Base-by-base conservation (phyloP, 1,284 basidiomycete genomes). In the Termitomyces sp. region DNA sequence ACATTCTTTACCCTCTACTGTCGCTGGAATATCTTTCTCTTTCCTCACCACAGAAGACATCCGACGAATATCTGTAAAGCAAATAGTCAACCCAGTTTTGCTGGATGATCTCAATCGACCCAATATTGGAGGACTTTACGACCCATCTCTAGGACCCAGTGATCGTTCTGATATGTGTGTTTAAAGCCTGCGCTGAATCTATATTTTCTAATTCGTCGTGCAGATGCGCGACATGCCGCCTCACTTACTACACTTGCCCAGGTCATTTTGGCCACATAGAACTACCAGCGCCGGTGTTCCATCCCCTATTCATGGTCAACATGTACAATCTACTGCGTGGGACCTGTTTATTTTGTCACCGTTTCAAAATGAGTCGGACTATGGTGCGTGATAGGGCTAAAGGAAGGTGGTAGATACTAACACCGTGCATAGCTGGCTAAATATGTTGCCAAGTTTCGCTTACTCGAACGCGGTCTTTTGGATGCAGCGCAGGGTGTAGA, bases 221-320 rank as follows among this genome's bases (percentile, higher is more conserved):
- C 67, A 98, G 95, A 59, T 99, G 97, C 72, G 78, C 90, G 62
- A 98, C 97, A 71, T 99, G 97, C 70, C 86, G 83, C 54, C 82
- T 96, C 62, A 91, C 86, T 48, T 94, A 92, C 66, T 98, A 89
- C 72, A 87, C 88, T 58, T 99, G 97, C 70, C 96, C 97, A 0
- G 97, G 97, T 6, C 97, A 99, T 73, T 99, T 92, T 76, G 97
- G 97, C n/a, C 97, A 99, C 73, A 96, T 99, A 62, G 94, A 98
- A 64, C 84, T 99, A 5, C 94, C 97, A 9, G 82, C 90, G 19
- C 94, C 97, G 26, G 92, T 99, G 12, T 99, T 92, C 69, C 96
- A 99, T 68, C 97, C 97, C 0, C 77, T 99, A 30, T 99, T 98
- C 74, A 94, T 99, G 87, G 80, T 81, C 47, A 93, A 97, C 67